Evolutionary conservation across 1,139 yeast species (phyloP), one percentile per base, ranked within the genome.

Genomic region (Yamadazyma blattariae): DNA sequence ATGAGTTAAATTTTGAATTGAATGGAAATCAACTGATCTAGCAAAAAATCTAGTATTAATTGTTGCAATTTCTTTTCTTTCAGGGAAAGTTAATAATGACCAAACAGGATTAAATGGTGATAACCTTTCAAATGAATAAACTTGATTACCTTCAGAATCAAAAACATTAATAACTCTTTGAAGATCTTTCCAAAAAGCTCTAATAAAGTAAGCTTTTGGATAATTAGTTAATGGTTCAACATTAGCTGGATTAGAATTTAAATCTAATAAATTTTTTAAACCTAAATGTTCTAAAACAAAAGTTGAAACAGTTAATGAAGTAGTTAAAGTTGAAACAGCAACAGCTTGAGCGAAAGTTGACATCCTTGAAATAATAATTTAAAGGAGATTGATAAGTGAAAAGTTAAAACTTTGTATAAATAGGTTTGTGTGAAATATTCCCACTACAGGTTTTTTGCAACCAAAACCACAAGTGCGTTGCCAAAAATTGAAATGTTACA

Each of bases 41-140:
- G 61, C 52, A 29, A 67, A 51, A 34, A 71, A 52, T 1, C 82
- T 79, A 17, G 76, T 70, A 40, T 71, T 64, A 30, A 79, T 59
- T 2, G 79, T 69, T 4, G 80, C 78, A 30, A 74, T 59, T 44
- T 74, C 79, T 36, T 51, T 56, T 38, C 79, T 59, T 14, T 63
- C 54, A 11, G 79, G 79, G 36, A 49, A 64, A 4, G 65, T 60
- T 23, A 66, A 55, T 54, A 78, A 51, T 15, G 71, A 55, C 84
- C 84, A 79, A 22, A 69, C 67, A 11, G 79, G 77, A 33, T 69
- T 68, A 33, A 64, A 51, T 7, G 71, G 53, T n/a, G 77, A 64
- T 41, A 64, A 61, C 31, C 82, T 61, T 54, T 77, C 82, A 50
- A 78, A 61, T 3, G 78, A 62, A 50, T 69, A 77, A 5, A 64